Conservation (phyloP, 2,329 filamentous ascomycete genomes). For the Pezicula carpinea region DNA sequence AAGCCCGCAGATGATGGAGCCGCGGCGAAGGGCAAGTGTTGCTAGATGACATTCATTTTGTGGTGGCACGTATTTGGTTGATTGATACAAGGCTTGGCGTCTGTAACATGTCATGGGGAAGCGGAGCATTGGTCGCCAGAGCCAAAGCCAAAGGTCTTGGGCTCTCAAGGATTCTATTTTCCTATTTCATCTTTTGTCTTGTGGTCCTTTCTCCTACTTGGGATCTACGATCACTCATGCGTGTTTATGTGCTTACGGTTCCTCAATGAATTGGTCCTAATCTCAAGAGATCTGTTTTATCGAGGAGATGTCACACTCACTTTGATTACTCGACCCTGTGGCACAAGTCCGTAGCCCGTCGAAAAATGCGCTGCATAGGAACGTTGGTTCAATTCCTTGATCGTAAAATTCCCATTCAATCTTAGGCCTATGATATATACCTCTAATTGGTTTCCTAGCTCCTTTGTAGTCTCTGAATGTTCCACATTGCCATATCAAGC, state of each 20-base stretch:
- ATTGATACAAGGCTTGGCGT: conserved; percentile 25
- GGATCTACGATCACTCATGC: conserved; percentile 8
- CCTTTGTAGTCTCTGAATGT: no score
- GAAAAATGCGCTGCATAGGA: no score
- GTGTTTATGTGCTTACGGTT: conserved; percentile 3
- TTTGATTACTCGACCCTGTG: no score
- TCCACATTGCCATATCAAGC: no score
- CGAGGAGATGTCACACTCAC: background rate
- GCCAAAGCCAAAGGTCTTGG: conserved; percentile 9
- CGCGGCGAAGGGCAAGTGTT: conserved; percentile 77
- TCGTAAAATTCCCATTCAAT: no score
- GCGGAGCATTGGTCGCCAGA: conserved; percentile 21
- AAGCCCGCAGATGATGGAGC: conserved; percentile 74
- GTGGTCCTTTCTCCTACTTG: conserved; percentile 3
- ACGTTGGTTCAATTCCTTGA: no score
- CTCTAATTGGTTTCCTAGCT: no score
- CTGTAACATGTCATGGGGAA: conserved; percentile 23
- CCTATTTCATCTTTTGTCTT: conserved; percentile 3
- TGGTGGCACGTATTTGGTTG: conserved; percentile 19
- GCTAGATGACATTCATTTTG: conserved; percentile 43
- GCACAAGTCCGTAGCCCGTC: no score
- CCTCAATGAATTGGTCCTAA: conserved; percentile 10
- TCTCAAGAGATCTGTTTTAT: background rate
- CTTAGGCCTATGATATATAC: no score
- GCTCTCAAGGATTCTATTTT: conserved; percentile 8